Base-by-base conservation (phyloP, 1,139 yeast genomes). In the Kodamaea fungicola region DNA sequence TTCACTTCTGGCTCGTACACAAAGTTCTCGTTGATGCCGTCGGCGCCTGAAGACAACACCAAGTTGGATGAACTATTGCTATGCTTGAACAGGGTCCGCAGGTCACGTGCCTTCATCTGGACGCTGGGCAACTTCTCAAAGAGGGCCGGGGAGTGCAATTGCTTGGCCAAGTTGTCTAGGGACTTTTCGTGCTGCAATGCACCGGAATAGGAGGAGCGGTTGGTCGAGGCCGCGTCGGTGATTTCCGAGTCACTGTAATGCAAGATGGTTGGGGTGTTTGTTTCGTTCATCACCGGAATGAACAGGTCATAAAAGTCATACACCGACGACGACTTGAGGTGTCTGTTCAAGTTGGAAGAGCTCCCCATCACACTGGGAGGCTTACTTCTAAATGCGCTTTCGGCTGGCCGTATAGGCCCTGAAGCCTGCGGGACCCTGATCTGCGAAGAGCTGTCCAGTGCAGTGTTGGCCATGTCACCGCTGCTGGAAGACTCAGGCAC, bases 221-320 rank as follows among this genome's bases (percentile, higher is more conserved):
- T 29, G 8, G 40, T 34, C 6, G 40, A 33, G 16, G 39, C 30
- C 6, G 33, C 33, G 27, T 39, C 41, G 10, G 39, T 33, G 19
- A 32, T 21, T 31, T 37, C 30, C 12, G 31, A 24, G 24, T 32
- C 33, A 21, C 36, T 12, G 4, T 32, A n/a, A n/a, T 28, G 21
- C 8, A 33, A 12, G 28, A 26, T 22, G 16, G 22, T 12, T 1
- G 35, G 31, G 6, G 35, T 22, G 21, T 24, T 12, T 21, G 38
- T 21, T 7, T 39, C 30, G 30, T 23, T 29, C 32, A 68, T 43
- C 7, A 69, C 62, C 4, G 76, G 76, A 37, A 71, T 69, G 41
- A 71, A 61, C 3, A 67, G 44, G 37, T 71, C 74, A 50, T 70
- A 71, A 44, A 70, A 69, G 41, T 67, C 74, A 49, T 67, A 69